Percentiles rank a stretch among this genome's conserved stretches.
Evolutionary conservation across 2,329 filamentous ascomycete species (phyloP).

Genomic region (Penicillium freii): DNA sequence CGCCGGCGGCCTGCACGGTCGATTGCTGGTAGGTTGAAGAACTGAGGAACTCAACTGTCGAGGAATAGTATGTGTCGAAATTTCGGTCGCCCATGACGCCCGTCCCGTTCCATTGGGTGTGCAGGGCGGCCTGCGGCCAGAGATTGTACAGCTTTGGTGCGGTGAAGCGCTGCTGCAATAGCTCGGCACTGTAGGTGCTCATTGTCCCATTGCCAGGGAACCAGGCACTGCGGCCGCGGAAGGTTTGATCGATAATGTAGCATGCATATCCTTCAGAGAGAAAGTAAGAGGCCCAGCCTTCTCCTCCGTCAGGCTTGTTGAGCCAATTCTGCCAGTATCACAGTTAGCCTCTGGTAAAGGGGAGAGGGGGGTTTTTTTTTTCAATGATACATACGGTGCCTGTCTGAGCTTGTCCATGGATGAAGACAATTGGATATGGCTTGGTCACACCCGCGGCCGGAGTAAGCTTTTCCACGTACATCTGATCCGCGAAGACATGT

Average conservation of each 20-base stretch:
- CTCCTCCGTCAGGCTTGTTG: conserved; percentile 49
- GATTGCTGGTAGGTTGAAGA: conserved; percentile 25
- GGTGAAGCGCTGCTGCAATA: conserved; percentile 32
- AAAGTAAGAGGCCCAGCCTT: conserved; percentile 51
- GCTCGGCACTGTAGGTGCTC: conserved; percentile 23
- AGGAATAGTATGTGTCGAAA: conserved; percentile 52
- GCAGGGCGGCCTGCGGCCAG: conserved; percentile 45
- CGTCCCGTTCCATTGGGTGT: conserved; percentile 44
- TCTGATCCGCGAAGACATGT: conserved; percentile 31
- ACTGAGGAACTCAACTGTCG: conserved; percentile 20
- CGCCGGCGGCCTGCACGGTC: conserved; percentile 40
- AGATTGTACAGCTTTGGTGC: conserved; percentile 35
- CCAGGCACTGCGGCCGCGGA: conserved; percentile 36
- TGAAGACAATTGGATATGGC: conserved; percentile 33
- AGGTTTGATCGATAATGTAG: conserved; percentile 46
- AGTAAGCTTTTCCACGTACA: conserved; percentile 37
- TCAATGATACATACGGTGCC: conserved; percentile 27
- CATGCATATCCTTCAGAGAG: conserved; percentile 47
- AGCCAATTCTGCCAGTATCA: conserved; percentile 39
- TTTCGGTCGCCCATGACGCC: conserved; percentile 43
- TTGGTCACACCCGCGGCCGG: conserved; percentile 21
- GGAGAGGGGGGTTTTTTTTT: not conserved
- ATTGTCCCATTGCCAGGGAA: conserved; percentile 20
- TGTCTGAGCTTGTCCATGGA: conserved; percentile 33
- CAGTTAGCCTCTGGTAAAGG: not conserved